Evolutionary conservation across 2,329 filamentous ascomycete species (phyloP).

Genomic region (Sclerotinia trifoliorum): DNA sequence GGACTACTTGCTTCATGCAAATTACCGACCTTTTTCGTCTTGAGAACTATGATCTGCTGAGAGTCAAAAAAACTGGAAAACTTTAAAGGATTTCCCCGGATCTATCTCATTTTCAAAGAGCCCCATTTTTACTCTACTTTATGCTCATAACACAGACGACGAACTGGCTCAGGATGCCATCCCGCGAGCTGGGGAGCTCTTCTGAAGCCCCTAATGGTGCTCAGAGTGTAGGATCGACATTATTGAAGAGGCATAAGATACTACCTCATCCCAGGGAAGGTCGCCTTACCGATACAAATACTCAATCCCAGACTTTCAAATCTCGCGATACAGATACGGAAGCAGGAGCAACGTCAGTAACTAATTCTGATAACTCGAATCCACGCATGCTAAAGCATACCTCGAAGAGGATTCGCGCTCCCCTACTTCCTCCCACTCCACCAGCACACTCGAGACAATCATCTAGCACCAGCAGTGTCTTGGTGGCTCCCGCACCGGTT

Average conservation of each 20-base stretch:
- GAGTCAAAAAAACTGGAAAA: neutral
- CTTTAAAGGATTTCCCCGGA: constrained; percentile 10
- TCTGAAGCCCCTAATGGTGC: constrained; percentile 34
- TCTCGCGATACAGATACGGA: constrained; percentile 34
- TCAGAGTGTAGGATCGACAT: constrained; percentile 32
- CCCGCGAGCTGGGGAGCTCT: constrained; percentile 35
- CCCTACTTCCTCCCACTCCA: constrained; percentile 57
- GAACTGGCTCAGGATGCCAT: constrained; percentile 40
- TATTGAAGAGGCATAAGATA: constrained; percentile 39
- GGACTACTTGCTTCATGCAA: constrained; percentile 15
- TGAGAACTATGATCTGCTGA: constrained; percentile 11
- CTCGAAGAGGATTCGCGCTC: constrained; percentile 34
- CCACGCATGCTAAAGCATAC: constrained; percentile 39
- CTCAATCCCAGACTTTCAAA: constrained; percentile 29
- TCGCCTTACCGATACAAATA: constrained; percentile 25
- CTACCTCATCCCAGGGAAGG: constrained; percentile 38
- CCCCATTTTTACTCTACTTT: constrained; percentile 27
- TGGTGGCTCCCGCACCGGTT: constrained; percentile 27
- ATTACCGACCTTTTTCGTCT: constrained; percentile 7
- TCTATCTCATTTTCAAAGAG: neutral
- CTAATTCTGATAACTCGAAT: constrained; percentile 37
- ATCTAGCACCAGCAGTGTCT: constrained; percentile 44
- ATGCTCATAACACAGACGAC: constrained; percentile 40
- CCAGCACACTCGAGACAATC: constrained; percentile 60
- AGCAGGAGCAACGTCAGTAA: constrained; percentile 31